phyloP scores from a whole-genome alignment of 345 rosid genomes.

The Conringia planisiliqua region DNA sequence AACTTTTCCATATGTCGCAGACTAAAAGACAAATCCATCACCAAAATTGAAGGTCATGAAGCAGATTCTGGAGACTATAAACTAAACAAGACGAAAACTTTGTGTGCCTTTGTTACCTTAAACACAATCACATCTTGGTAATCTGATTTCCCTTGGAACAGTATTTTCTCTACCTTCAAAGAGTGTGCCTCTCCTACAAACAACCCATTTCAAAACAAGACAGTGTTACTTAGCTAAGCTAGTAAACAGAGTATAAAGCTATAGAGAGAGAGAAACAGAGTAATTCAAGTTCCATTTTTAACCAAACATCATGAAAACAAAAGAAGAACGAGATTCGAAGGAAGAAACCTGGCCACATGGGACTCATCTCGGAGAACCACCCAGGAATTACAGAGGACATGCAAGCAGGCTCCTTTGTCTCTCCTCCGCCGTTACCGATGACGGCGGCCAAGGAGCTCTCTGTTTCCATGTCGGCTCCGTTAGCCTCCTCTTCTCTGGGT shows the following conservation, averaged over 20 bases:
- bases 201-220: not conserved
- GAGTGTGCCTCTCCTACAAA: constrained; percentile 94
- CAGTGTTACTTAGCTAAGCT: not conserved
- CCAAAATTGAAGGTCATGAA: not conserved
- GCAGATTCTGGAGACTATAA: not conserved
- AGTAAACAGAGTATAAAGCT: not conserved
- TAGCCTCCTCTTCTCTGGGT: constrained; percentile 49
- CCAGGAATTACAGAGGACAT: constrained; percentile 71
- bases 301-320: not conserved
- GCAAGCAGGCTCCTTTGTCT: constrained; percentile 19
- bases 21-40: constrained; percentile 39
- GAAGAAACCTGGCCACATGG: constrained; percentile 78
- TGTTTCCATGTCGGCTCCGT: constrained; percentile 38
- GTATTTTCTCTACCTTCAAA: constrained; percentile 72
- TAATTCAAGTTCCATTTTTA: not conserved
- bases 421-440: constrained; percentile 10
- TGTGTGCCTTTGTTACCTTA: constrained; percentile 45
- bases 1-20: constrained; percentile 91
- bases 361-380: constrained; percentile 86
- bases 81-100: not conserved
- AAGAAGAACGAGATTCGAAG: not conserved
- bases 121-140: constrained; percentile 89
- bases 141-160: constrained; percentile 85
- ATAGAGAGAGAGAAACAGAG: not conserved
- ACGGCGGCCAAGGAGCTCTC: constrained; percentile 35